These are phyloP conservation scores for Geotrichum macrosporum DNA, from an alignment of 1,139 yeast species.

Conservation along the genomic window DNA sequence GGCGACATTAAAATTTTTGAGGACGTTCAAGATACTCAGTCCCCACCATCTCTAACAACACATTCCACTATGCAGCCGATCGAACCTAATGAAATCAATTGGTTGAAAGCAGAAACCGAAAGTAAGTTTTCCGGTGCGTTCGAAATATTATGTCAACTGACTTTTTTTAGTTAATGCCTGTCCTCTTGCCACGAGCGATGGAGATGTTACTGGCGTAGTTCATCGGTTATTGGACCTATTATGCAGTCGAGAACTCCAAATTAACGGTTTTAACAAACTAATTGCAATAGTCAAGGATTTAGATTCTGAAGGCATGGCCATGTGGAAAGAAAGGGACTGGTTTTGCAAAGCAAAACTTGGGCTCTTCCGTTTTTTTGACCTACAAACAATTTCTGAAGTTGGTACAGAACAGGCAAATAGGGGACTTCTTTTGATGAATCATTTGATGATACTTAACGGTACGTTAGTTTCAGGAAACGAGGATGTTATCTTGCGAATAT, in stretches of 20 bases:
- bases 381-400: neutral
- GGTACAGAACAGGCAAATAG: conserved; percentile 12
- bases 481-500: neutral
- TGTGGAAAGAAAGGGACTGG: conserved; percentile 17
- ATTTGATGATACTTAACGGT: conserved; percentile 1
- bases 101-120: conserved; percentile 16
- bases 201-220: neutral
- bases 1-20: conserved; percentile 13
- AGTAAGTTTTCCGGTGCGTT: neutral
- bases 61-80: neutral
- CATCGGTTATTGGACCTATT: conserved; percentile 5
- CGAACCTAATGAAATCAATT: conserved; percentile 1
- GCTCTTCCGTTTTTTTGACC: conserved; percentile 7
- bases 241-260: neutral
- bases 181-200: conserved; percentile 1
- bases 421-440: conserved; percentile 12
- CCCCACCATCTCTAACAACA: neutral
- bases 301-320: neutral
- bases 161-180: conserved; percentile 6
- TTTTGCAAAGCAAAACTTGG: neutral
- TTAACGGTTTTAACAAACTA: conserved; percentile 12
- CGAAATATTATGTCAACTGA: neutral
- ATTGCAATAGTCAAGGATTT: conserved; percentile 10
- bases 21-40: conserved; percentile 4
- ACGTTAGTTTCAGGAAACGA: conserved; percentile 4